Conservation (phyloP, 257 asterid genomes). For the Capsicum chinense region DNA sequence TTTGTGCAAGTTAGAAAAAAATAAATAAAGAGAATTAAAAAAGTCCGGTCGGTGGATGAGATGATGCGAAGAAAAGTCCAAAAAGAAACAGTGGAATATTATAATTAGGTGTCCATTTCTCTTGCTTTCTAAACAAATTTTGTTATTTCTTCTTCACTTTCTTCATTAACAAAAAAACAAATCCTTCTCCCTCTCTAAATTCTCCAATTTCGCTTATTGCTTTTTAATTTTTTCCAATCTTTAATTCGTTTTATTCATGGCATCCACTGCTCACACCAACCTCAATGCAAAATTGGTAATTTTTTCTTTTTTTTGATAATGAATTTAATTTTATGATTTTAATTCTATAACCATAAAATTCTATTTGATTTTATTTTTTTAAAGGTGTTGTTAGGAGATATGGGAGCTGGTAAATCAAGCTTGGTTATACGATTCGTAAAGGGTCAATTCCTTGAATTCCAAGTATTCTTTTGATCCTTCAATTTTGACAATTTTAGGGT, state of each 20-base stretch:
- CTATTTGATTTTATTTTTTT: not conserved
- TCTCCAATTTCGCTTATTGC: not conserved
- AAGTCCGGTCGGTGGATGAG: not conserved
- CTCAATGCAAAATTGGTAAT: constrained; percentile 85
- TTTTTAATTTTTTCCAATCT: not conserved
- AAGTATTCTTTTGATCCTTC: constrained; percentile 45
- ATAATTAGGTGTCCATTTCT: not conserved
- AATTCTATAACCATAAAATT: not conserved
- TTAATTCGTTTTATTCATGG: constrained; percentile 38
- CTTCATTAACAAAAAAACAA: not conserved
- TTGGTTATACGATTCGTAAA: constrained; percentile 87
- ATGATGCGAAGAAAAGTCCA: not conserved
- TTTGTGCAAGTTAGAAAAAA: too few species aligned
- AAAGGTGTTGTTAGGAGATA: constrained; percentile 87
- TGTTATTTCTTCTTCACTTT: constrained; percentile 14
- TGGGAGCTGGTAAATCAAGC: constrained; percentile 98
- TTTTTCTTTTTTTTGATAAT: constrained; percentile 6
- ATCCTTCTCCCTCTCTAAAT: constrained; percentile 15
- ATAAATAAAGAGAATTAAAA: too few species aligned
- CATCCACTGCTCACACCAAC: constrained; percentile 62
- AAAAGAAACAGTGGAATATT: not conserved
- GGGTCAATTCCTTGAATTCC: constrained; percentile 92
- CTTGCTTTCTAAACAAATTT: not conserved
- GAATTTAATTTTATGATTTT: constrained; percentile 14
- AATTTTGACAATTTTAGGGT: not conserved